Evolutionary conservation across 2,329 filamentous ascomycete species (phyloP).

Genomic region (Botrytis squamosa): DNA sequence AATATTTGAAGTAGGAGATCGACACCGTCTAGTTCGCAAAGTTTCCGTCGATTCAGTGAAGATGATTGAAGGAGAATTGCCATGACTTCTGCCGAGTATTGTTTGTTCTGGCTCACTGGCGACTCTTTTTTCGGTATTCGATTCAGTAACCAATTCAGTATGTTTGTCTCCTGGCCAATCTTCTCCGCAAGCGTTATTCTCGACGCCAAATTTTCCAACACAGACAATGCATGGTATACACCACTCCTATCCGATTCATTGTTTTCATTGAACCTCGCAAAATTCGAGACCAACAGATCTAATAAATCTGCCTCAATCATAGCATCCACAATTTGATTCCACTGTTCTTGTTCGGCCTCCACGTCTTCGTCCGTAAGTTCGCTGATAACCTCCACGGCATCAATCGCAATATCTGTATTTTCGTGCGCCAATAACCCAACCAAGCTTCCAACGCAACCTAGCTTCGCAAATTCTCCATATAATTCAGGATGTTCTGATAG

Average conservation of each 20-base stretch:
- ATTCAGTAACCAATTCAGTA: constrained; percentile 75
- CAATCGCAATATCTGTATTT: constrained; percentile 95
- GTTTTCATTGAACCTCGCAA: constrained; percentile 75
- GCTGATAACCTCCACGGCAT: constrained; percentile 81
- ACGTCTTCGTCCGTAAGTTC: constrained; percentile 96
- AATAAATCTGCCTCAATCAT: constrained; percentile 69
- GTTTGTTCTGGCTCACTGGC: constrained; percentile 81
- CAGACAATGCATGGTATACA: constrained; percentile 78
- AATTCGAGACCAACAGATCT: constrained; percentile 72
- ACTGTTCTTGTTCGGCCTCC: constrained; percentile 74
- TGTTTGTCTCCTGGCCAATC: constrained; percentile 65
- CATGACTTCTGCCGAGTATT: constrained; percentile 89
- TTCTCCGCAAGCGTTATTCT: constrained; percentile 65
- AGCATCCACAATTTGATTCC: constrained; percentile 71
- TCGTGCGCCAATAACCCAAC: constrained; percentile 87
- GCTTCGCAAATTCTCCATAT: constrained; percentile 74
- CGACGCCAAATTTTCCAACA: constrained; percentile 84
- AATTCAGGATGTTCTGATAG: constrained; percentile 82
- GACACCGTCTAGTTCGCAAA: constrained; percentile 68
- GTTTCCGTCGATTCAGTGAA: constrained; percentile 58
- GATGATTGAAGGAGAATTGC: constrained; percentile 84
- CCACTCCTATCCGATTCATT: constrained; percentile 74
- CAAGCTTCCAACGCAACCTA: constrained; percentile 70
- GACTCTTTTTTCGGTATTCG: constrained; percentile 70
- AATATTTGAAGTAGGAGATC: constrained; percentile 81